Conservation (phyloP, 2,329 filamentous ascomycete species). For the Fonsecaea multimorphosa region DNA sequence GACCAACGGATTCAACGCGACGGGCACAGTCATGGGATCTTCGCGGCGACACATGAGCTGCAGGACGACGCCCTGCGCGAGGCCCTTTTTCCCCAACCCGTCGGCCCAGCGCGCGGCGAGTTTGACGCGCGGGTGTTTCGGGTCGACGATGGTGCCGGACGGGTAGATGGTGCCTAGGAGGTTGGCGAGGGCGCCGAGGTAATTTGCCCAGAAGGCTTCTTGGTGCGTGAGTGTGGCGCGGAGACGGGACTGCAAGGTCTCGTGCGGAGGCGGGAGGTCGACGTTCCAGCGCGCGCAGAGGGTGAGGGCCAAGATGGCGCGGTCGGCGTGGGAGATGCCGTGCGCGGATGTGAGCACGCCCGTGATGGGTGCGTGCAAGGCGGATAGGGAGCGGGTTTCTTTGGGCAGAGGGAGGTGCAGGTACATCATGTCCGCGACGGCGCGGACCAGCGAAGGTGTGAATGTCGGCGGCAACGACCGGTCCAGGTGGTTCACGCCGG, state of each 20-base stretch:
- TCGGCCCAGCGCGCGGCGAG: slow-evolving; percentile 42
- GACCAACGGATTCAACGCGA: slow-evolving; percentile 42
- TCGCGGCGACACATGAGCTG: slow-evolving; percentile 33
- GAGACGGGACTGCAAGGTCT: slow-evolving; percentile 41
- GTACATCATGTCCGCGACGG: slow-evolving; percentile 45
- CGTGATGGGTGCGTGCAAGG: slow-evolving; percentile 44
- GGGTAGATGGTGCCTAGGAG: slow-evolving; percentile 45
- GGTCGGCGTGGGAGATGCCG: slow-evolving; percentile 45
- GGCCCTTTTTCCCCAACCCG: slow-evolving; percentile 44
- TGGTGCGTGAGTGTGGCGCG: slow-evolving; percentile 43
- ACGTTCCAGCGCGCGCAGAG: slow-evolving; percentile 44
- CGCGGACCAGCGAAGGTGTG: slow-evolving; percentile 41
- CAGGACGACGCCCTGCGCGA: slow-evolving; percentile 43
- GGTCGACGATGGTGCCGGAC: slow-evolving; percentile 40
- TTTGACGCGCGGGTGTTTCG: slow-evolving; percentile 39
- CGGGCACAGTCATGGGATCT: slow-evolving; percentile 29
- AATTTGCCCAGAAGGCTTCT: slow-evolving; percentile 46
- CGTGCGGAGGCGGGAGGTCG: slow-evolving; percentile 44
- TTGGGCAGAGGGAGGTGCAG: slow-evolving; percentile 44
- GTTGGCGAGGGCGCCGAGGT: slow-evolving; percentile 43
- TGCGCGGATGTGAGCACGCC: slow-evolving; percentile 45
- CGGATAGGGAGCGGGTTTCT: slow-evolving; percentile 43
- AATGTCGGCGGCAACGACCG: slow-evolving; percentile 41
- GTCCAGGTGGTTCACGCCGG: slow-evolving; percentile 36
- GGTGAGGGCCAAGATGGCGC: slow-evolving; percentile 45